Evolutionary conservation across 164 flowering plant genomes (phyloP), one percentile per base, ranked within the genome.

Genomic region (Pachysandra terminalis): DNA sequence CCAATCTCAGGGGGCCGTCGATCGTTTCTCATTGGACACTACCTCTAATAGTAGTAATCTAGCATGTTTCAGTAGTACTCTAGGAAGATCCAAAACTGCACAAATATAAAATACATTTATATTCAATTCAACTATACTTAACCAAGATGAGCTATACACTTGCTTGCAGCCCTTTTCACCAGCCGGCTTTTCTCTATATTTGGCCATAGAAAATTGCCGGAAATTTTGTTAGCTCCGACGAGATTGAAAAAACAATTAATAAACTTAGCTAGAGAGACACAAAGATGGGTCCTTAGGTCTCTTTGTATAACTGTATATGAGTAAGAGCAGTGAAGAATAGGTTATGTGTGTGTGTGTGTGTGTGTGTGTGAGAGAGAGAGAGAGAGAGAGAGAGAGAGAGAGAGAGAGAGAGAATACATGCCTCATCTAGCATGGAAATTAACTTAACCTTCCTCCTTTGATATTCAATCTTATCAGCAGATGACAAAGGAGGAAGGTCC

Each of bases 371-470:
- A 32, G 37, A 70, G 68, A 64, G 56, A 70, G 51, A 63, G 37
- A 56, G 52, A 61, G 66, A 59, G 68, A 54, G 58, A 69, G 59
- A 68, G 65, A 68, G 71, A 60, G 71, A 60, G 64, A 56, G 65
- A 72, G 72, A 66, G 71, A 68, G 71, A 70, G 75, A 66, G 69
- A 67, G 60, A 59, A 12, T 71, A 84, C 95, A 66, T 92, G 80
- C 98, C 98, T 95, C 98, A 73, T 90, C 97, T 77, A 92, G 91
- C 97, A 95, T 89, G 68, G 97, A 70, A 55, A 90, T 60, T 3
- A 95, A 86, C 84, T 92, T 92, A 84, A 86, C 87, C 85, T 92
- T 95, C 80, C 95, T 84, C 71, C 97, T 82, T 65, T 95, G 97
- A 71, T 92, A 89, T 66, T 91, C 98, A 65, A 82, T 81, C 77